Evolutionary conservation across 2,329 filamentous ascomycete genomes (phyloP), one percentile per base, ranked within the genome.

Genomic region (Calonectria leucothoes): DNA sequence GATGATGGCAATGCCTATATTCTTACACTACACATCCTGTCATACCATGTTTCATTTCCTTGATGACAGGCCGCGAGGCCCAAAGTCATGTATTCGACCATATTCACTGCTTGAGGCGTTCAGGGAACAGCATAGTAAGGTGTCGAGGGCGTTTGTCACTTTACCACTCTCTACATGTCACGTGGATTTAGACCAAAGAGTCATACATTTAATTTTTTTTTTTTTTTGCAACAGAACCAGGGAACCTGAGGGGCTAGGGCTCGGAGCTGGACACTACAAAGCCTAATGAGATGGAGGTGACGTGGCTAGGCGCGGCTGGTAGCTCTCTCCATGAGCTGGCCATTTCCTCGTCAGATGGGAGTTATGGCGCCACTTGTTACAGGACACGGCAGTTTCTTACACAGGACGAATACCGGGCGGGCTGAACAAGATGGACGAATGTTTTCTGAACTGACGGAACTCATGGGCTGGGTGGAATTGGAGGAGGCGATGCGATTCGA

Each of bases 91-190:
- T 90, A 89, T 88, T 88, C 84, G 81, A 83, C 83, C 84, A 87
- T 83, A 85, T 85, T 87, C 84, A 84, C 82, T 85, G 84, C 86
- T 85, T 82, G 80, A 80, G 88, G 88, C 87, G 88, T 90, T 89
- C 82, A 83, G 84, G 87, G 59, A 84, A 86, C 85, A 89, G 89
- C 89, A 90, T 90, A 86, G 88, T 89, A 88, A 82, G 89, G 88
- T 88, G 89, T 90, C 87, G 82, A 78, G 74, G 89, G 89, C 87
- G 88, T 90, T 89, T 84, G 79, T 82, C 80, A 82, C 81, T 84
- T 84, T 78, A 80, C 78, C 79, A 77, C 80, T 82, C 82, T 81
- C 77, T 82, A 80, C 82, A 80, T 80, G 78, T 83, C 79, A 81
- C 80, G 80, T 77, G 81, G 82, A 82, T 82, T 82, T 82, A 82